Conservation (phyloP, 2,329 filamentous ascomycete genomes). For the Fusarium bulbicola region DNA sequence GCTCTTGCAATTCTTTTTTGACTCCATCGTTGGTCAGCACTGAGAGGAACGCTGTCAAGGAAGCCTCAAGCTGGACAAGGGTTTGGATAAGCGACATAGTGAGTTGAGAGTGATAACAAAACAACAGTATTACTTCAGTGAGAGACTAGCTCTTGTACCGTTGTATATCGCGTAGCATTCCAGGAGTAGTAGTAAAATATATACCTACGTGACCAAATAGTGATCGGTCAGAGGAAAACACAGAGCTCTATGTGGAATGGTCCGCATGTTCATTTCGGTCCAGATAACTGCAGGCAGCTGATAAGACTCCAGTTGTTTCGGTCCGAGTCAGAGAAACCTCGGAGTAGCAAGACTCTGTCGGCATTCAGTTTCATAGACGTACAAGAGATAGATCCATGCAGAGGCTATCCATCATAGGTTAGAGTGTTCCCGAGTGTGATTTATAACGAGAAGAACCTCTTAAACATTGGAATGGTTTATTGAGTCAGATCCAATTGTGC, state of each 20-base stretch:
- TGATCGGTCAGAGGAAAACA: not conserved
- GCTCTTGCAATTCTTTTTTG: not conserved
- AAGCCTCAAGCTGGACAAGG: not conserved
- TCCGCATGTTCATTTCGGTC: not conserved
- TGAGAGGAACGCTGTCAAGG: not conserved
- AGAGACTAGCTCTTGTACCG: not conserved
- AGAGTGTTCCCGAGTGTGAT: not conserved
- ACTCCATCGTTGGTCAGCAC: not conserved
- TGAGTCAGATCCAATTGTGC: no score
- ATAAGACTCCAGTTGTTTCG: not conserved
- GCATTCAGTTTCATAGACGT: not conserved
- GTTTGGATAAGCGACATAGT: not conserved
- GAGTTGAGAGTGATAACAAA: not conserved
- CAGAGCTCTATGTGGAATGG: not conserved
- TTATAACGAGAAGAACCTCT: not conserved
- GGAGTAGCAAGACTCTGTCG: not conserved
- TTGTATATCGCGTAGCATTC: not conserved
- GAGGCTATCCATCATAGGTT: rapidly evolving
- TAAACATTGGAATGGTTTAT: not conserved
- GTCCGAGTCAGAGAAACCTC: not conserved
- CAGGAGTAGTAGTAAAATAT: not conserved
- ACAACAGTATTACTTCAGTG: not conserved
- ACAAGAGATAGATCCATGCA: not conserved
- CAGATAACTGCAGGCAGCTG: no score
- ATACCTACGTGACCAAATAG: not conserved